Conservation (phyloP, 179 eudicot genomes). For the Drosera spatulata region DNA sequence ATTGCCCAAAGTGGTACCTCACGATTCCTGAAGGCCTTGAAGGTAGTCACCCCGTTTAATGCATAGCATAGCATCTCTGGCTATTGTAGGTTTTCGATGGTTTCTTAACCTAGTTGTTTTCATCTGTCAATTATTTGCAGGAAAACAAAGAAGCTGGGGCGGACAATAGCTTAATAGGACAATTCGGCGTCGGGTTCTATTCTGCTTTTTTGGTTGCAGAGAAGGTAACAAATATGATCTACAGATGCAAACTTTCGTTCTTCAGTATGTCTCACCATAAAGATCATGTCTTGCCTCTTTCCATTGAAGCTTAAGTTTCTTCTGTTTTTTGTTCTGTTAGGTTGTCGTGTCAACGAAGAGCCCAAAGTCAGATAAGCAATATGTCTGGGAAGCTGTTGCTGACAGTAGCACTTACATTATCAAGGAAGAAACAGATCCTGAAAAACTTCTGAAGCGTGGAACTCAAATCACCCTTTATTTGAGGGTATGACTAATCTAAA, state of each 20-base stretch:
- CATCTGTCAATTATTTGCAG: slow-evolving; percentile 17
- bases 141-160: slow-evolving; percentile 85
- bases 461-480: slow-evolving; percentile 78
- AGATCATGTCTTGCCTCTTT: not conserved
- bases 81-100: no score
- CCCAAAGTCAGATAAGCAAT: slow-evolving; percentile 86
- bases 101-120: not conserved
- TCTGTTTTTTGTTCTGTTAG: slow-evolving; percentile 20
- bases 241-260: not conserved
- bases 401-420: slow-evolving; percentile 83
- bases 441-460: slow-evolving; percentile 68
- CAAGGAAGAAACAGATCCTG: slow-evolving; percentile 88
- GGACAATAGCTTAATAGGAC: slow-evolving; percentile 89
- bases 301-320: not conserved
- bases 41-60: slow-evolving; percentile 32
- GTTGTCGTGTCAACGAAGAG: slow-evolving; percentile 89
- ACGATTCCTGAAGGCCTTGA: slow-evolving; percentile 71
- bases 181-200: slow-evolving; percentile 99
- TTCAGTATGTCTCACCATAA: not conserved
- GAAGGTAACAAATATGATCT: slow-evolving; percentile 31
- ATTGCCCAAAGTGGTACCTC: slow-evolving; percentile 99
- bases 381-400: slow-evolving; percentile 85
- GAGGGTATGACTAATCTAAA: slow-evolving; percentile 33
- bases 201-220: slow-evolving; percentile 98
- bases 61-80: not conserved